These are phyloP conservation scores for Ganoderma resinaceum DNA, from an alignment of 1,284 basidiomycete genomes.

Conservation along the genomic window DNA sequence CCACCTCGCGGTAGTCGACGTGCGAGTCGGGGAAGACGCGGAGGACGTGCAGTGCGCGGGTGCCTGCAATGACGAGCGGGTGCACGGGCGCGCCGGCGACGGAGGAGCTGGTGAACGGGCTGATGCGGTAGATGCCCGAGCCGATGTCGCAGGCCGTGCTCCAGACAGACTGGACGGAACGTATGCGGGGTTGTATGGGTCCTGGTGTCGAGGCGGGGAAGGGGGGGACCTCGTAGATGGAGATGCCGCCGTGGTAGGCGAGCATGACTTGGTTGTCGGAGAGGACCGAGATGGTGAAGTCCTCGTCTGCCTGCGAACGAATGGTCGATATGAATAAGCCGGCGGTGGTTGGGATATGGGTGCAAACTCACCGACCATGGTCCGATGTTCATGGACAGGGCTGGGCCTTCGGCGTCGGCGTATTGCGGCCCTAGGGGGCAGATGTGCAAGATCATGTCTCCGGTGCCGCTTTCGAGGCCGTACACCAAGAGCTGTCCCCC, in stretches of 20 bases:
- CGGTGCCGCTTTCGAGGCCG: conserved; percentile 26
- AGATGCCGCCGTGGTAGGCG: conserved; percentile 29
- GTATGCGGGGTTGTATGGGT: not conserved
- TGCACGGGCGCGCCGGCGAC: conserved; percentile 7
- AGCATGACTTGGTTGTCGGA: conserved; percentile 27
- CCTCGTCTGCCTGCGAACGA: conserved; percentile 26
- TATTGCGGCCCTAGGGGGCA: conserved; percentile 12
- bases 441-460: conserved; percentile 30
- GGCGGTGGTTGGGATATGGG: not conserved
- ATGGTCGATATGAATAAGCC: not conserved
- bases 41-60: conserved; percentile 27
- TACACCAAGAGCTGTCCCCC: conserved; percentile 27
- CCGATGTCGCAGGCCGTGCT: conserved; percentile 28
- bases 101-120: conserved; percentile 25
- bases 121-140: conserved; percentile 31
- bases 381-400: conserved; percentile 29
- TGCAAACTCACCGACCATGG: conserved; percentile 30
- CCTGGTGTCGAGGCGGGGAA: not conserved
- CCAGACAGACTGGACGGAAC: conserved; percentile 25
- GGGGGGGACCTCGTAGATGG: conserved; percentile 27
- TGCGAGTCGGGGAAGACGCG: conserved; percentile 10
- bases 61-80: conserved; percentile 25
- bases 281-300: conserved; percentile 31
- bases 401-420: conserved; percentile 11
- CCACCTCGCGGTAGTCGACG: conserved; percentile 27